Evolutionary conservation across 2,329 filamentous ascomycete genomes (phyloP), one percentile per base, ranked within the genome.

Genomic region (Falciphora oryzae): DNA sequence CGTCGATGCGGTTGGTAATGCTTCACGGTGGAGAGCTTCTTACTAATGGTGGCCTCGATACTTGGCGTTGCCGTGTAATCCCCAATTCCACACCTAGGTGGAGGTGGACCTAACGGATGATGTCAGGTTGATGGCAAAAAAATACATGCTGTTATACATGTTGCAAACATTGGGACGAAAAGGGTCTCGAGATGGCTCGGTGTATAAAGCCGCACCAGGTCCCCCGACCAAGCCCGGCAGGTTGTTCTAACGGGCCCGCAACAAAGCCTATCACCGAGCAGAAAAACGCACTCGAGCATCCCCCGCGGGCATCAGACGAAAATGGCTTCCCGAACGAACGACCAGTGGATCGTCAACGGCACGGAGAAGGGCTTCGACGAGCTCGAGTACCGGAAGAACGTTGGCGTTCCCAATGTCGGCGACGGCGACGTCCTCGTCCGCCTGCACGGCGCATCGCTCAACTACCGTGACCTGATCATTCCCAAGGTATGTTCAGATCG

Each of bases 361-460:
- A 77, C 68, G 2, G 73, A 80, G 57, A 81, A 79, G 63, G 84
- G 80, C 69, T 89, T 91, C 70, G 85, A 90, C 60, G 79, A 79
- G 57, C 79, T 92, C 56, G 75, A 80, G 70, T 83, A 84, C 69
- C 76, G 81, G 66, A 80, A 86, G 69, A 76, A 83, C 61, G 80
- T 76, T 0, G 70, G 81, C 1, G 71, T 91, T 3, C 86, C 88
- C 18, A 76, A 85, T 68, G 72, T 89, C 1, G 89, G 89, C 60
- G 89, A 92, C 64, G 84, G 84, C 67, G 86, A 93, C 31, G 89
- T 92, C 7, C 81, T 93, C 44, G 86, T 93, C 69, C 89, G 89
- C 75, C 80, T 85, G 31, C 76, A 78, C 62, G 81, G 78, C 18
- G 83, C 78, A 7, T 82, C 82, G 32, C 77, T 85, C 62, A 85